A percentile compares a stretch with the other conserved stretches of the same genome.
These are phyloP conservation scores for Leptographium procerum DNA, from an alignment of 2,329 filamentous ascomycete species.

Conservation along the genomic window DNA sequence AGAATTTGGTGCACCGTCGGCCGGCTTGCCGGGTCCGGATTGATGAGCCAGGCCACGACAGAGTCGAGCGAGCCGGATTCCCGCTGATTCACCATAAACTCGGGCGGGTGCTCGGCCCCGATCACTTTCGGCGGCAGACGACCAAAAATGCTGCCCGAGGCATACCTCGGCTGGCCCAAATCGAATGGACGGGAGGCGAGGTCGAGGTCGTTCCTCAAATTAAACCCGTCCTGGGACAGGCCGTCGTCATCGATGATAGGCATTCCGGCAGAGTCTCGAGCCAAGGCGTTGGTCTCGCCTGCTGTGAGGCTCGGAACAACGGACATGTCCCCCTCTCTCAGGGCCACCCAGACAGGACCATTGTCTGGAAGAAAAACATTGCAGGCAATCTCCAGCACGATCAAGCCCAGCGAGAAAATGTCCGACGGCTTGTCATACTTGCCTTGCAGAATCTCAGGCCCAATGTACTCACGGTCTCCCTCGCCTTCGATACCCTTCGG, in stretches of 20 bases:
- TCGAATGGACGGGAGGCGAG: constrained; percentile 4
- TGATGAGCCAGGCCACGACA: constrained; percentile 81
- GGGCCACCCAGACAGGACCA: constrained; percentile 77
- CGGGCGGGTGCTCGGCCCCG: constrained; percentile 53
- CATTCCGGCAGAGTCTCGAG: constrained; percentile 64
- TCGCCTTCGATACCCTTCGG: constrained; percentile 72
- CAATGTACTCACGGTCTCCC: constrained; percentile 93
- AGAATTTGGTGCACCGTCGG: constrained; percentile 68
- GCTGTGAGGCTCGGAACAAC: constrained; percentile 82
- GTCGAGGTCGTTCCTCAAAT: constrained; percentile 5
- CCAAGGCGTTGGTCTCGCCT: constrained; percentile 58
- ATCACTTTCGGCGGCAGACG: constrained; percentile 29
- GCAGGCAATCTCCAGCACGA: constrained; percentile 86
- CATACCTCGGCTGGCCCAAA: constrained; percentile 1
- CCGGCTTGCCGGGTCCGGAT: constrained; percentile 58
- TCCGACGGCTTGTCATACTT: constrained; percentile 85
- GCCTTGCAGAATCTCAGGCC: constrained; percentile 79
- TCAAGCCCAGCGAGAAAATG: constrained; percentile 86
- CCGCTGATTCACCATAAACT: constrained; percentile 74
- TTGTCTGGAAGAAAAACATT: constrained; percentile 93
- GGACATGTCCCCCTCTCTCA: constrained; percentile 80
- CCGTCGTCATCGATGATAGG: constrained; percentile 32
- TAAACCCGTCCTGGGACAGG: not conserved
- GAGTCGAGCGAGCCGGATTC: constrained; percentile 69
- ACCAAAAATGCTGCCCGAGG: constrained; percentile 33